These are phyloP conservation scores for Geoglossum glabrum DNA, from an alignment of 495 filamentous ascomycete genomes.

Conservation along the genomic window DNA sequence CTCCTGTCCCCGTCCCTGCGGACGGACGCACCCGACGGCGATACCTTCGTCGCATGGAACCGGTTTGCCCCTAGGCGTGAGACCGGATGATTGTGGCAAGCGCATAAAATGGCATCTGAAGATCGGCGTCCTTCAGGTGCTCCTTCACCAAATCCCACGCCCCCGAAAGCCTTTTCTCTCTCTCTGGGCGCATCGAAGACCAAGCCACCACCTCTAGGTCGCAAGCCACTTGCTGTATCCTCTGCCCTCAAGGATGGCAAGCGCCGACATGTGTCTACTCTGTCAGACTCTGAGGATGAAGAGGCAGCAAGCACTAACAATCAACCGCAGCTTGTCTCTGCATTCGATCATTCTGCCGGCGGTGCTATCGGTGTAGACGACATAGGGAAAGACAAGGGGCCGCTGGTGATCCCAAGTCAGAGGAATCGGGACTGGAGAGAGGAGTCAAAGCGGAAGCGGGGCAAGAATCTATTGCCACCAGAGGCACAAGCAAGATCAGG, in stretches of 20 bases:
- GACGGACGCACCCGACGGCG: neutral
- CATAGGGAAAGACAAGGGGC: slow-evolving; percentile 20
- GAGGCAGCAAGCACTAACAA: slow-evolving; percentile 11
- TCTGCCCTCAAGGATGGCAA: slow-evolving; percentile 12
- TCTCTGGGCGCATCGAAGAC: slow-evolving; percentile 15
- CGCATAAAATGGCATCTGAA: neutral
- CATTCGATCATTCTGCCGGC: slow-evolving; percentile 37
- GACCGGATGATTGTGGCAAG: neutral
- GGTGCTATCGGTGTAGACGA: slow-evolving; percentile 22
- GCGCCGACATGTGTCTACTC: slow-evolving; percentile 16
- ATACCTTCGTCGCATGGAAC: neutral
- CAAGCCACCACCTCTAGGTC: slow-evolving; percentile 3
- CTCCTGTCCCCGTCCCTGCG: neutral
- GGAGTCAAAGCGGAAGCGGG: slow-evolving; percentile 30
- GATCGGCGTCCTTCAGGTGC: slow-evolving; percentile 9
- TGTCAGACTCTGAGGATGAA: slow-evolving; percentile 30
- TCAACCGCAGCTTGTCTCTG: slow-evolving; percentile 29
- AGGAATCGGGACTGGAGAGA: slow-evolving; percentile 58
- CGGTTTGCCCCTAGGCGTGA: neutral
- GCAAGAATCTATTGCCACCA: slow-evolving; percentile 30
- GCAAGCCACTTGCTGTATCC: slow-evolving; percentile 6
- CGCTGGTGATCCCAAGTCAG: slow-evolving; percentile 43
- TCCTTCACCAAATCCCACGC: slow-evolving; percentile 5
- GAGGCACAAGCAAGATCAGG: slow-evolving; percentile 26
- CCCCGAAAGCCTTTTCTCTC: slow-evolving; percentile 18